Base-by-base conservation (phyloP, 305 asterid species). In the Fraxinus greggii region DNA sequence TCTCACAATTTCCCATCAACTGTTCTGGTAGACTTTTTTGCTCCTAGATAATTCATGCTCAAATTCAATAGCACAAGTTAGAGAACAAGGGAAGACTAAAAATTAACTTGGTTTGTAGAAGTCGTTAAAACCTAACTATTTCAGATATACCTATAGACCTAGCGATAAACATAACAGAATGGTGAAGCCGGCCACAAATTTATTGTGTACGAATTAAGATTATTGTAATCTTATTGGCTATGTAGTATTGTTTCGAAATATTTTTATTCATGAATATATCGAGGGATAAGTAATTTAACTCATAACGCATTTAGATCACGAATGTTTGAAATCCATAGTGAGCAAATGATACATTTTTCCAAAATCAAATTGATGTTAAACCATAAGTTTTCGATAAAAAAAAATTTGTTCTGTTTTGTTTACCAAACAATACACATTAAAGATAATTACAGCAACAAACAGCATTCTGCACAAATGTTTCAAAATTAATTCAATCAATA, bases 1-100 rank as follows among this genome's bases (percentile, higher is more conserved):
- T 80, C 77, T 77, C 82, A 31, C 45, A 40, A 80, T 65, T 84
- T 77, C 85, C 28, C 73, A 80, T 77, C 86, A 78, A 84, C 56
- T 75, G 81, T 31, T 79, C 72, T 1, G 29, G 51, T 82, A 67
- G 54, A 79, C 82, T 74, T 79, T 54, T 72, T 19, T 51, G 82
- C 32, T 73, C 79, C 48, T 23, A 63, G 17, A 78, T 28, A 21
- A 78, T 8, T 33, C 36, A 42, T 9, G 31, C 7, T 78, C 61
- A 23, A 42, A 42, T 42, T 42, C 51, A 42, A 72, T n/a, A 15
- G 2, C 19, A 23, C 7, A 48, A 48, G 56, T 45, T 45, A 45
- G 56, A 45, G 54, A 45, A 3, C 51, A 2, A 10, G 56, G 56
- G n/a, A 12, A 13, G 59, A 15, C 21, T 48, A 15, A 48, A 48